phyloP scores from a whole-genome alignment of 192 early-diverging fungal species.

The Geranomyces michiganensis region DNA sequence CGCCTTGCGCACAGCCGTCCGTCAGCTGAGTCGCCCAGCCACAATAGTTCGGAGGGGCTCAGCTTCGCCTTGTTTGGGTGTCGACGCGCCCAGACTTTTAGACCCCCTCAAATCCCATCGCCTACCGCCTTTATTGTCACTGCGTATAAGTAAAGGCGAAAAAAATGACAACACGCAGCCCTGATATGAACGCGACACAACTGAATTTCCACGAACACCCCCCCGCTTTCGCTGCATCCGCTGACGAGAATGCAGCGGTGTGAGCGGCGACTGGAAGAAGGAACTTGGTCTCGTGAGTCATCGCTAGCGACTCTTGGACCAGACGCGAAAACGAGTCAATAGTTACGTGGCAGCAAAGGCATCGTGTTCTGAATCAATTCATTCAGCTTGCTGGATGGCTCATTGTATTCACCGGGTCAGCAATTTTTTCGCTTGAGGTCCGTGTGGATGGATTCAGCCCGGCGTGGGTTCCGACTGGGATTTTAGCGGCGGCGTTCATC shows the following conservation, averaged over 20 bases:
- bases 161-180: no score
- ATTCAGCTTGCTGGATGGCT: slow-evolving; percentile 3
- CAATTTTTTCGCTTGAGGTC: neutral
- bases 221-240: neutral
- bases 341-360: neutral
- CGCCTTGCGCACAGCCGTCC: no score
- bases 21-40: no score
- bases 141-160: no score
- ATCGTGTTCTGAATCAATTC: neutral
- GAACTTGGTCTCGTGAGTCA: neutral
- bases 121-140: no score
- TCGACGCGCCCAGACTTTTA: no score
- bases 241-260: neutral
- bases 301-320: neutral
- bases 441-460: slow-evolving; percentile 5
- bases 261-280: slow-evolving; percentile 11
- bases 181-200: no score
- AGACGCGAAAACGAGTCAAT: neutral
- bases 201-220: no score
- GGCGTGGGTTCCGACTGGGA: slow-evolving; percentile 22
- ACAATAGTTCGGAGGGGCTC: no score
- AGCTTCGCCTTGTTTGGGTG: no score
- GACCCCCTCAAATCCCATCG: no score
- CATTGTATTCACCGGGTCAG: slow-evolving; percentile 3
- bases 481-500: slow-evolving; percentile 15